Conservation (phyloP, 805 yeast genomes). For the Candida sphagnicola region DNA sequence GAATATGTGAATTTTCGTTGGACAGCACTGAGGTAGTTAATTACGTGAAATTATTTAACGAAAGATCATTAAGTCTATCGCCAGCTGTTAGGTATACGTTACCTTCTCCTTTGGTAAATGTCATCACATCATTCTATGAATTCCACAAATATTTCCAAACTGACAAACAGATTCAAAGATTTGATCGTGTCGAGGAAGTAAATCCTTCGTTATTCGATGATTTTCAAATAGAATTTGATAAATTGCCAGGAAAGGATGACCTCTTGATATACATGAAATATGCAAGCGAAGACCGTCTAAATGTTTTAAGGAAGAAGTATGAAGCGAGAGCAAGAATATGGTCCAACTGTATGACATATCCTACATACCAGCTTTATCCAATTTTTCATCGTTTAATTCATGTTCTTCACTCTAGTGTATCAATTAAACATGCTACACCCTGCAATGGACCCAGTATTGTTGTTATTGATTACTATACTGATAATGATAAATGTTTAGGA, state of each 20-base stretch:
- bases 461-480: conserved; percentile 83
- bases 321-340: conserved; percentile 44
- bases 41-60: conserved; percentile 35
- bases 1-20: conserved; percentile 16
- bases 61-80: conserved; percentile 71
- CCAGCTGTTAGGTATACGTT: conserved; percentile 75
- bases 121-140: conserved; percentile 47
- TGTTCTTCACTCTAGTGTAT: conserved; percentile 76
- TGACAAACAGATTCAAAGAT: conserved; percentile 17
- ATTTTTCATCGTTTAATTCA: conserved; percentile 71
- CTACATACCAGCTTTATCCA: conserved; percentile 40
- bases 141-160: conserved; percentile 19
- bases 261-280: conserved; percentile 33
- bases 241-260: conserved; percentile 38
- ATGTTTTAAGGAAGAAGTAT: conserved; percentile 49
- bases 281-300: conserved; percentile 30
- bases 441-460: conserved; percentile 89
- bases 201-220: conserved; percentile 21
- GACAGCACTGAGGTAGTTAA: conserved; percentile 30
- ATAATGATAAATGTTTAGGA: conserved; percentile 86
- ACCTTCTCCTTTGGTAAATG: conserved; percentile 59
- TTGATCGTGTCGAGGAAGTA: conserved; percentile 22
- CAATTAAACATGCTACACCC: conserved; percentile 81
- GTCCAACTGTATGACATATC: conserved; percentile 33
- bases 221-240: conserved; percentile 20